Evolutionary conservation across 768 basidiomycete genomes (phyloP).

Genomic region (Rhizopogon vesiculosus): DNA sequence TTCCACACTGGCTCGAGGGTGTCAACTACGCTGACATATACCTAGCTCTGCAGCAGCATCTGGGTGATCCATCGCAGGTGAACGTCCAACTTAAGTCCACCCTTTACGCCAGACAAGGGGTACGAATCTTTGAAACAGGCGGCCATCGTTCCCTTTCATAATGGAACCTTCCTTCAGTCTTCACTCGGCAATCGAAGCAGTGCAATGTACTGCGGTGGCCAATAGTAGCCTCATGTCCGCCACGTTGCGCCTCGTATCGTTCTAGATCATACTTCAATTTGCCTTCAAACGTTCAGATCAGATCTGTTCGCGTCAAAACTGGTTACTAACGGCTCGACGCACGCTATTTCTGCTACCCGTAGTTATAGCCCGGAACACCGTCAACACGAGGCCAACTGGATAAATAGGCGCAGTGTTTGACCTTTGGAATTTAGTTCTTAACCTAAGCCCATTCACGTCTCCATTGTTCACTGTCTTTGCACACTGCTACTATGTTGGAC

Average conservation of each 20-base stretch:
- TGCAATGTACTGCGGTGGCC: too few species aligned
- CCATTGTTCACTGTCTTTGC: neutral
- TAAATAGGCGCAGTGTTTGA: neutral
- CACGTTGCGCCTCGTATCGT: neutral
- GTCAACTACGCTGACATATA: conserved; percentile 3
- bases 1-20: conserved; percentile 1
- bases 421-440: neutral
- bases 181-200: neutral
- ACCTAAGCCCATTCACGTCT: neutral
- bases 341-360: neutral
- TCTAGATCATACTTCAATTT: neutral
- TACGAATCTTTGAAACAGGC: neutral
- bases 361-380: neutral
- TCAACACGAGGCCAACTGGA: neutral
- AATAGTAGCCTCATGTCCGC: neutral
- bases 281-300: neutral
- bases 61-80: conserved; percentile 9
- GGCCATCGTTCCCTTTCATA: neutral
- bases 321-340: neutral
- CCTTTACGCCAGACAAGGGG: neutral
- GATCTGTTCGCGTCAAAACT: neutral
- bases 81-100: conserved; percentile 4
- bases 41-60: conserved; percentile 9
- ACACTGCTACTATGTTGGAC: conserved; percentile 44
- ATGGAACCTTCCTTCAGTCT: neutral